Base-by-base conservation (phyloP, 352 stramenopile species). In the Phytophthora citrophthora region DNA sequence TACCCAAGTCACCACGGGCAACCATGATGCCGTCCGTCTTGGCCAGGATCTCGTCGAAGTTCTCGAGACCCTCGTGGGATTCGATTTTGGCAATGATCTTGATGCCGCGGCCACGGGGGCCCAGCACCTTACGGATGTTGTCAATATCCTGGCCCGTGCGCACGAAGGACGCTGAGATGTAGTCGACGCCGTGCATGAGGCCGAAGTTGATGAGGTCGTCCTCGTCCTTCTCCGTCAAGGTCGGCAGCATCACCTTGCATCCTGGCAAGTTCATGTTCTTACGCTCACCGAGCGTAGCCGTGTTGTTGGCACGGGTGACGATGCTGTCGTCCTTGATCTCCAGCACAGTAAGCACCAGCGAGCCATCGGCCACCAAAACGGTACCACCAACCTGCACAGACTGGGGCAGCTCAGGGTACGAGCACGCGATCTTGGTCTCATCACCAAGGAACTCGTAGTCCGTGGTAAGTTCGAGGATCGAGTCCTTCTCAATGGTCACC, bases 21-120 rank as follows among this genome's bases (percentile, higher is more conserved):
- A 99, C 96, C 96, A 99, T 99, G 79, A 99, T 98, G 56, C 91
- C 94, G 76, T 99, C 97, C 13, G 96, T 97, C 56, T 88, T 93
- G 11, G 89, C 77, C n/a, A 99, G 71, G 77, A 99, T 99, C 43
- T 98, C 92, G 55, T 97, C 88, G 68, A 98, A 92, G 74, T 94
- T 97, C 39, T 94, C 72, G 40, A 99, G 36, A 18, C 36, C 36
- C 36, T 41, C 36, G 15, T 41, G 36, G 6, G 36, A 41, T 41
- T 41, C 36, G 7, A 41, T 41, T 18, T 41, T 41, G 36, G 36
- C 36, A 41, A 41, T 41, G 15, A 41, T 41, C 11, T 41, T 41
- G 15, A 41, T 41, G 36, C 36, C 36, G 15, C 36, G 36, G 20
- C 36, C 36, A 8, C 36, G 36, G n/a, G 36, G 36, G 5, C 36